A percentile compares a stretch with the other conserved stretches of the same genome.
Evolutionary conservation across 805 yeast species (phyloP).

Genomic region (Candida cerambycidarum): DNA sequence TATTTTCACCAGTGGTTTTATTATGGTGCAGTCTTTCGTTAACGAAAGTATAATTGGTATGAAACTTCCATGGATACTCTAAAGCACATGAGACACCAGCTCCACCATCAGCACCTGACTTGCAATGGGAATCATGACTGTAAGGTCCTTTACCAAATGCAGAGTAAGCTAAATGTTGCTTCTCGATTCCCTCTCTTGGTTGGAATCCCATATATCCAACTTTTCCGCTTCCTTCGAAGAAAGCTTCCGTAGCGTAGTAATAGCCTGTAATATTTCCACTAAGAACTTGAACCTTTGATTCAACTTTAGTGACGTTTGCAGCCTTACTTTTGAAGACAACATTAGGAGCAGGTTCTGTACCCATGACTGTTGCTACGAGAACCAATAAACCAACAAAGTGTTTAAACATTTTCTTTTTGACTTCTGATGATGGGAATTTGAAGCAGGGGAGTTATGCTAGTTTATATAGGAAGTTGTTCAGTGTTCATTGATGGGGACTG

Average conservation of each 20-base stretch:
- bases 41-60: conserved; percentile 13
- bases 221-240: conserved; percentile 2
- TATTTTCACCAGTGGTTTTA: conserved; percentile 1
- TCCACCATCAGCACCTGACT: conserved; percentile 16
- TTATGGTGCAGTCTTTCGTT: conserved; percentile 2
- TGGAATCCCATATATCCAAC: conserved; percentile 15
- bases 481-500: too few relatives aligned
- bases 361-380: too few relatives aligned
- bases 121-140: conserved; percentile 7
- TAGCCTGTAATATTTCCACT: conserved; percentile 14
- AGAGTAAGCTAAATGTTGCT: conserved; percentile 15
- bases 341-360: too few relatives aligned
- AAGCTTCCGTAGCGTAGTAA: conserved; percentile 13
- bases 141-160: conserved; percentile 13
- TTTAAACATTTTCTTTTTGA: too few relatives aligned
- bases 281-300: conserved; percentile 1
- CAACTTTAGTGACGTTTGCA: not conserved
- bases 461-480: too few relatives aligned
- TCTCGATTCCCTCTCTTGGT: conserved; percentile 10
- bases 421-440: too few relatives aligned
- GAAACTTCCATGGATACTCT: conserved; percentile 13
- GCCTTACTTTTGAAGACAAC: not conserved
- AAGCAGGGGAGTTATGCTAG: too few relatives aligned
- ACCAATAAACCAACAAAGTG: too few relatives aligned
- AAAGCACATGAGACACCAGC: conserved; percentile 14